Percentiles rank a stretch among this genome's conserved stretches.
These are phyloP conservation scores for Lagenaria siceraria DNA, from an alignment of 306 rosid species.

Conservation along the genomic window DNA sequence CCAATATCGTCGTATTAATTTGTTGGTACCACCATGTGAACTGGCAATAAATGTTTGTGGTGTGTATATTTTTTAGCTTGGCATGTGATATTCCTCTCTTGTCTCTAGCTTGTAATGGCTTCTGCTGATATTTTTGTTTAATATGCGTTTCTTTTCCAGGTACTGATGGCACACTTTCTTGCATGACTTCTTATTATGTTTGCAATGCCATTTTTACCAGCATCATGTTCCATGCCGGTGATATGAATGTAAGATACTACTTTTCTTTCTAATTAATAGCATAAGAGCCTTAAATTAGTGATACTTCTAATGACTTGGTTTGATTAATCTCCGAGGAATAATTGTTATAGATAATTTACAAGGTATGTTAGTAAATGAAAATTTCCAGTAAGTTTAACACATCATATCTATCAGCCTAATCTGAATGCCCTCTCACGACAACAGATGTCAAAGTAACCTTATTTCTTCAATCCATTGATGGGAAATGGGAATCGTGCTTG, in stretches of 20 bases:
- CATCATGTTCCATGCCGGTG: slow-evolving; percentile 62
- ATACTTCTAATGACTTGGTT: background rate
- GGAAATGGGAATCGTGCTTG: background rate
- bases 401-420: background rate
- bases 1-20: slow-evolving; percentile 49
- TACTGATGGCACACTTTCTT: slow-evolving; percentile 71
- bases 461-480: no score
- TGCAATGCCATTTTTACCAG: slow-evolving; percentile 70
- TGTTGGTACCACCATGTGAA: slow-evolving; percentile 74
- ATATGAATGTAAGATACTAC: slow-evolving; percentile 46
- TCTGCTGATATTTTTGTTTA: background rate
- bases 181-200: slow-evolving; percentile 64
- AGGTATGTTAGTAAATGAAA: background rate
- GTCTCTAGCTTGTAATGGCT: background rate
- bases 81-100: background rate
- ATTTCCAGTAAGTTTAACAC: background rate
- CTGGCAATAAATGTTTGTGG: slow-evolving; percentile 76
- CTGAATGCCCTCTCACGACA: background rate
- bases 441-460: background rate
- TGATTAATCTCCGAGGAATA: background rate
- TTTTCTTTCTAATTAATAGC: slow-evolving; percentile 3
- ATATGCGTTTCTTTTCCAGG: slow-evolving; percentile 34
- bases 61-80: slow-evolving; percentile 16
- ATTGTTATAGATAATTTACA: background rate
- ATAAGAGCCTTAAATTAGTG: background rate